A percentile compares a stretch with the other conserved stretches of the same genome.
Conservation (phyloP, 352 stramenopile genomes). For the Phytophthora constricta region DNA sequence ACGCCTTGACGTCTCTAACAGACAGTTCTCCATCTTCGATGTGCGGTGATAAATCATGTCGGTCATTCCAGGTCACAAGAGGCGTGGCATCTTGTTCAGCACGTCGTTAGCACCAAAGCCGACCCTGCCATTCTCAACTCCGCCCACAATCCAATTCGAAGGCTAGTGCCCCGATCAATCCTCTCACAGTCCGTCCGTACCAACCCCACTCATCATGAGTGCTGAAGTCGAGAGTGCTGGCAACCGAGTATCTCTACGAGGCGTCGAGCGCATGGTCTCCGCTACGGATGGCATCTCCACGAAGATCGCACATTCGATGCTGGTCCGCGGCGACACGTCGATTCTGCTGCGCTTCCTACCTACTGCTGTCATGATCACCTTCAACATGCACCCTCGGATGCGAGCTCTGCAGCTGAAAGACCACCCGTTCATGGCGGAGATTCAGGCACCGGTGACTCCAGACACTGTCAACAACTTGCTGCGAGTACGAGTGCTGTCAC, state of each 20-base stretch:
- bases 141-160: background rate
- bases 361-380: constrained; percentile 38
- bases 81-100: no score
- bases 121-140: no score
- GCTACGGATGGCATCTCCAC: constrained; percentile 26
- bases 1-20: no score
- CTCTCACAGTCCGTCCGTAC: background rate
- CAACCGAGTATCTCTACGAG: constrained; percentile 40
- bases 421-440: constrained; percentile 41
- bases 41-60: no score
- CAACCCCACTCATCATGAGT: constrained; percentile 25
- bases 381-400: constrained; percentile 61
- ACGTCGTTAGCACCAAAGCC: no score
- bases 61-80: no score
- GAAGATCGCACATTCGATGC: constrained; percentile 50
- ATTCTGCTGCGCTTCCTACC: constrained; percentile 39
- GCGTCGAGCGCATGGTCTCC: constrained; percentile 47
- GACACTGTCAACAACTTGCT: constrained; percentile 35
- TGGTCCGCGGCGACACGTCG: constrained; percentile 30
- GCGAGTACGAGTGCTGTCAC: constrained; percentile 18
- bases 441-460: constrained; percentile 40
- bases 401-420: constrained; percentile 43
- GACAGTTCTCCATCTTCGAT: no score
- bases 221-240: constrained; percentile 14
- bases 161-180: background rate